Evolutionary conservation across 2,329 filamentous ascomycete species (phyloP).

Genomic region (Didymella sp.): DNA sequence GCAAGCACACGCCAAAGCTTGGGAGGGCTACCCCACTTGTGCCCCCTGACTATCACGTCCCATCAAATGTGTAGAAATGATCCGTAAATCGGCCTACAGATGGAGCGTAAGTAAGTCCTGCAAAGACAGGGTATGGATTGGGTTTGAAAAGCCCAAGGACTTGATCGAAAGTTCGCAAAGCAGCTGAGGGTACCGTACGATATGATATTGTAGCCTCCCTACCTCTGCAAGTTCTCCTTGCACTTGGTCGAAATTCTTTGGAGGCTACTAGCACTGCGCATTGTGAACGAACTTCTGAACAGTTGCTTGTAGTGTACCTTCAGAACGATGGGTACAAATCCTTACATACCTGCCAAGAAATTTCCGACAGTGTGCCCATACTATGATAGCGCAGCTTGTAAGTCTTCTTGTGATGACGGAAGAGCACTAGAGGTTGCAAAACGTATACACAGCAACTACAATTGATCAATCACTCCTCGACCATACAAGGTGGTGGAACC

Average conservation of each 20-base stretch:
- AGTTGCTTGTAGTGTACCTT: neutral
- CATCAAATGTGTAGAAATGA: neutral
- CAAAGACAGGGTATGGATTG: neutral
- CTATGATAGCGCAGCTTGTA: neutral
- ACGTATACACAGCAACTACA: neutral
- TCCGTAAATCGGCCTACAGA: neutral
- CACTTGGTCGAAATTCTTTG: neutral
- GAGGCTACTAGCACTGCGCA: neutral
- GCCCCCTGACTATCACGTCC: constrained; percentile 8
- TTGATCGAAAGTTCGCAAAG: neutral
- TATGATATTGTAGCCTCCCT: too few species aligned
- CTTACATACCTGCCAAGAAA: neutral
- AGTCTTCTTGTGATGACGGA: neutral
- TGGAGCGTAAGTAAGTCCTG: neutral
- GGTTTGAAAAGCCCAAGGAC: neutral
- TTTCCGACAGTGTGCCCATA: too few species aligned
- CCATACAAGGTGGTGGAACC: neutral
- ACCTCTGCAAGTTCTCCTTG: neutral
- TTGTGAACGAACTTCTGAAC: neutral
- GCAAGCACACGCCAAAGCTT: neutral
- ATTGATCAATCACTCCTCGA: neutral
- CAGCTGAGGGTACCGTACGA: too few species aligned
- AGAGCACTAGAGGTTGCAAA: neutral
- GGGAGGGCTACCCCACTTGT: neutral
- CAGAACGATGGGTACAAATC: neutral